Conservation (phyloP, 768 basidiomycete species). For the Lactifluus pinguis region DNA sequence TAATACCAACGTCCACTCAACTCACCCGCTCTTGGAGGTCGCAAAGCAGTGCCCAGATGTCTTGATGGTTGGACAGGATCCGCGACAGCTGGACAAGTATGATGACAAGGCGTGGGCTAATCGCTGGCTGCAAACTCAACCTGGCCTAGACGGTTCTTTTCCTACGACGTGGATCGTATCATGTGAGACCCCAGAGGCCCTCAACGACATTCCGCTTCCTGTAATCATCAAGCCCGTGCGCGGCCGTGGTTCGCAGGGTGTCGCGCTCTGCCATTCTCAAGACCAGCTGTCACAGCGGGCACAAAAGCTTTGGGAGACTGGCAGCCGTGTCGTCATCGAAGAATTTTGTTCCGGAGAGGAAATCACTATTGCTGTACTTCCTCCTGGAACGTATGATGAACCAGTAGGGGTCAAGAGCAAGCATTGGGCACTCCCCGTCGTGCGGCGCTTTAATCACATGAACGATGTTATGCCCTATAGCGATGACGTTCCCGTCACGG, state of each 20-base stretch:
- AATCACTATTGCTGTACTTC: background rate
- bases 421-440: background rate
- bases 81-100: background rate
- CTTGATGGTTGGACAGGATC: conserved; percentile 1
- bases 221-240: background rate
- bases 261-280: background rate
- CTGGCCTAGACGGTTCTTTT: background rate
- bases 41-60: background rate
- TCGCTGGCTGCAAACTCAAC: background rate
- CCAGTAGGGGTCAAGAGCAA: background rate
- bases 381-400: background rate
- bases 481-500: background rate
- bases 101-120: background rate
- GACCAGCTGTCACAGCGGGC: background rate
- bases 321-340: background rate
- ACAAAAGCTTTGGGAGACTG: background rate
- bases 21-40: background rate
- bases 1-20: background rate
- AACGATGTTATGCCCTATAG: background rate
- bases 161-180: background rate
- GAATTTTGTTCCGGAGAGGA: background rate
- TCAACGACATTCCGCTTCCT: background rate
- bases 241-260: background rate
- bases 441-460: background rate
- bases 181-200: background rate